Base-by-base conservation (phyloP, 2,329 filamentous ascomycete species). In the Ophiostoma quercus region DNA sequence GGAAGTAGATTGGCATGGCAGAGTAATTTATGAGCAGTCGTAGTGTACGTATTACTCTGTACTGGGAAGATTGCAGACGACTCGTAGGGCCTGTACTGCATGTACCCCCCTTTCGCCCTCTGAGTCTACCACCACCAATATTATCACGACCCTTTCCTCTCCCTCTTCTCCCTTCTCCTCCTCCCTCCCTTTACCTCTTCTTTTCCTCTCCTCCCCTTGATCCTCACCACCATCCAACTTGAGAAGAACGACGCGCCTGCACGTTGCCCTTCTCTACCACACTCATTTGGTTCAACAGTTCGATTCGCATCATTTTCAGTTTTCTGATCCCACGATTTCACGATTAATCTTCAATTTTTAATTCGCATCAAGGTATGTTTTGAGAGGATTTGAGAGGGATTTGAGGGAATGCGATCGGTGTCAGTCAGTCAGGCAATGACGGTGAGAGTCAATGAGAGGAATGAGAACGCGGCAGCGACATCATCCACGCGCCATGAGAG, bases 221-320 rank as follows among this genome's bases (percentile, higher is more conserved):
- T 70, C 72, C 72, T 70, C 71, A 78, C 76, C 76, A 80, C 79
- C 77, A 79, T 80, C 82, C 82, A 85, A 85, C 82, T 81, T 66
- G 65, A 66, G 83, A 84, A 65, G 62, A 65, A 65, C 62, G 62
- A 65, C 62, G 62, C 32, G 32, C 62, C 34, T 12, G 83, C 81
- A 82, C 79, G 37, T 65, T 72, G 73, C 67, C 68, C 74, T 83
- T 84, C 83, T 85, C 84, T 82, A 81, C 76, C 81, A 86, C 84
- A 79, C 82, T 86, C 84, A 74, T 86, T 85, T 83, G 79, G 79
- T 69, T 25, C 11, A n/a, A 25, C 3, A 29, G 22, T n/a, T 43
- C 34, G 8, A 6, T 41, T 14, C 11, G 39, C 39, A 41, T 41
- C 39, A 29, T 29, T 29, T 29, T 34, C 16, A n/a, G 29, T 34